These are phyloP conservation scores for Aphanomyces astaci DNA, from an alignment of 352 stramenopile genomes.

Conservation along the genomic window DNA sequence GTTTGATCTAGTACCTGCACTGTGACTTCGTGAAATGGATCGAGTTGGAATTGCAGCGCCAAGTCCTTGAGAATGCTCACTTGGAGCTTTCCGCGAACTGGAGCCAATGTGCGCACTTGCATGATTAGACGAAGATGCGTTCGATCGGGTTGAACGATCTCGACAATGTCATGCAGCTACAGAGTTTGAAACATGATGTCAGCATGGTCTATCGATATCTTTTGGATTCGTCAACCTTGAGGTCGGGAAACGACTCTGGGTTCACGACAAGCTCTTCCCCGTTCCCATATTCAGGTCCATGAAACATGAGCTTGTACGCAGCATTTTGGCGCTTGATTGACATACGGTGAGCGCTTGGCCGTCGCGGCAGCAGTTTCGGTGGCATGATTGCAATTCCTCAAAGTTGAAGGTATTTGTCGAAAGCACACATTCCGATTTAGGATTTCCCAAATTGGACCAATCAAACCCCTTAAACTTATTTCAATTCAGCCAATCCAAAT, in stretches of 20 bases:
- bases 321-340: neutral
- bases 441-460: neutral
- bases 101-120: constrained; percentile 48
- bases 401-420: neutral
- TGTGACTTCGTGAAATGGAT: constrained; percentile 46
- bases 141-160: constrained; percentile 51
- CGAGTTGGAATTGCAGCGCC: constrained; percentile 61
- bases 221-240: constrained; percentile 36
- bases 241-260: constrained; percentile 56
- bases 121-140: constrained; percentile 55
- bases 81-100: constrained; percentile 62
- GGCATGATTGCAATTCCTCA: too few species aligned
- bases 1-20: constrained; percentile 27
- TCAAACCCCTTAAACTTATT: neutral
- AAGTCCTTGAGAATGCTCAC: constrained; percentile 72
- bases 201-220: neutral
- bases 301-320: constrained; percentile 54
- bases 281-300: constrained; percentile 56
- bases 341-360: neutral
- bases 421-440: too few species aligned
- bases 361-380: constrained; percentile 13
- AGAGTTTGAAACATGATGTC: neutral
- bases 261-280: constrained; percentile 69
- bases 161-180: constrained; percentile 45
- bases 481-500: constrained; percentile 1